A percentile compares a stretch with the other conserved stretches of the same genome.
Evolutionary conservation across 148 eudicot genomes (phyloP).

Genomic region (Linanthus parryae): DNA sequence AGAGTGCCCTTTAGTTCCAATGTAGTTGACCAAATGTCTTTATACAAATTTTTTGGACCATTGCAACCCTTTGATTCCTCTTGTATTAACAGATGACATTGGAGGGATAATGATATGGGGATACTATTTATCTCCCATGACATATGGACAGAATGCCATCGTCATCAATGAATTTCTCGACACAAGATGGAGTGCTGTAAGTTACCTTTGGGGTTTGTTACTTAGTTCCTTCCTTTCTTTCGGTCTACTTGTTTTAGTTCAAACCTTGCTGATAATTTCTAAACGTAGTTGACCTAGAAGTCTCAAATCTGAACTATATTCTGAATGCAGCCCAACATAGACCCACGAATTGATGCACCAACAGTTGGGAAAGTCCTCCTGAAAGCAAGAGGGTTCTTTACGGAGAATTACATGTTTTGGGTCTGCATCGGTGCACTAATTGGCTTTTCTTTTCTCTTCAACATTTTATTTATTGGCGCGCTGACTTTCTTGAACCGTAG

Average conservation of each 20-base stretch:
- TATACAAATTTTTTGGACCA: too few relatives aligned
- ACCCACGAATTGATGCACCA: conserved; percentile 38
- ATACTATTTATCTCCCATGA: conserved; percentile 68
- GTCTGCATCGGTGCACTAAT: conserved; percentile 54
- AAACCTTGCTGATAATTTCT: background rate
- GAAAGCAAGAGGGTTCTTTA: conserved; percentile 52
- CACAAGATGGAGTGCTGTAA: conserved; percentile 59
- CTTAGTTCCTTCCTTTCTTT: background rate
- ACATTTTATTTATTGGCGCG: conserved; percentile 47
- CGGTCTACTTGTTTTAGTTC: background rate
- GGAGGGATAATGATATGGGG: conserved; percentile 62
- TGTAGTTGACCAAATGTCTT: too few relatives aligned
- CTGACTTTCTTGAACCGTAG: conserved; percentile 55
- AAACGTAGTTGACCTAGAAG: background rate
- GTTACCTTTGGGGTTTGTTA: conserved; percentile 10
- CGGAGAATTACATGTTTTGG: conserved; percentile 53
- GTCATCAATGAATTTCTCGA: conserved; percentile 72
- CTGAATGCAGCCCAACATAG: conserved; percentile 49
- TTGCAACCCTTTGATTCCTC: too few relatives aligned
- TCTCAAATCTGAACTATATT: background rate
- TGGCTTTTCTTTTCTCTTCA: conserved; percentile 60
- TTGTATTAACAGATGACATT: conserved; percentile 45
- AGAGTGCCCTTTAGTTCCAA: too few relatives aligned
- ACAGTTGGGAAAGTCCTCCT: conserved; percentile 64
- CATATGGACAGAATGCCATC: conserved; percentile 67